Evolutionary conservation across 2,329 filamentous ascomycete species (phyloP).

Genomic region (Curvularia hawaiiensis): DNA sequence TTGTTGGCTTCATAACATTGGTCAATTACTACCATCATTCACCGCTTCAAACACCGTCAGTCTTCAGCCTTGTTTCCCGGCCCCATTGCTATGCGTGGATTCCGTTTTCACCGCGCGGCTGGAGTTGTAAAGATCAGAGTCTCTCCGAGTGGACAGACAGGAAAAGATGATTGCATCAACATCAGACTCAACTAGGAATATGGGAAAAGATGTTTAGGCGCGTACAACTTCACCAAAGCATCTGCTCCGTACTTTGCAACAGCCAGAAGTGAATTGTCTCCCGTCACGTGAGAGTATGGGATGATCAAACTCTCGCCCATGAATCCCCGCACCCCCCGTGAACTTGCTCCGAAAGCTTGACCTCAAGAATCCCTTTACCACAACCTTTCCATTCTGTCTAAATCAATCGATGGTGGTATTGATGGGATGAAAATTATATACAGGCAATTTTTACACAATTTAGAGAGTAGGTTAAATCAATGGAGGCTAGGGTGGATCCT

Average conservation of each 20-base stretch:
- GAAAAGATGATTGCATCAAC: neutral
- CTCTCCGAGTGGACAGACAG: neutral
- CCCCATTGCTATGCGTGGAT: neutral
- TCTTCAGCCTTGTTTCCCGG: constrained; percentile 9
- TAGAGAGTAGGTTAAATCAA: too few relatives aligned
- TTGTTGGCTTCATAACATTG: constrained; percentile 14
- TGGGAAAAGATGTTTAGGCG: neutral
- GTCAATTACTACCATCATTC: neutral
- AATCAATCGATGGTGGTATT: too few relatives aligned
- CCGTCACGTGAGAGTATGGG: too few relatives aligned
- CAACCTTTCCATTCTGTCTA: too few relatives aligned
- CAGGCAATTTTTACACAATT: too few relatives aligned
- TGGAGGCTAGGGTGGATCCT: too few relatives aligned
- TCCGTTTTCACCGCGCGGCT: neutral
- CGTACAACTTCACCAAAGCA: neutral
- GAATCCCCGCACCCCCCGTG: too few relatives aligned
- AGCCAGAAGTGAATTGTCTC: neutral
- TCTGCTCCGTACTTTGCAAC: neutral
- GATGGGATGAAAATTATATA: too few relatives aligned
- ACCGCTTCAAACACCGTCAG: constrained; percentile 7
- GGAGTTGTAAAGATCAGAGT: neutral
- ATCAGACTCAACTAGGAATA: neutral
- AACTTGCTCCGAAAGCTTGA: too few relatives aligned
- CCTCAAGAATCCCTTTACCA: too few relatives aligned
- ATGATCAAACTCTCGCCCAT: too few relatives aligned